Base-by-base conservation (phyloP, 768 basidiomycete species). In the Multifurca ochricompacta region DNA sequence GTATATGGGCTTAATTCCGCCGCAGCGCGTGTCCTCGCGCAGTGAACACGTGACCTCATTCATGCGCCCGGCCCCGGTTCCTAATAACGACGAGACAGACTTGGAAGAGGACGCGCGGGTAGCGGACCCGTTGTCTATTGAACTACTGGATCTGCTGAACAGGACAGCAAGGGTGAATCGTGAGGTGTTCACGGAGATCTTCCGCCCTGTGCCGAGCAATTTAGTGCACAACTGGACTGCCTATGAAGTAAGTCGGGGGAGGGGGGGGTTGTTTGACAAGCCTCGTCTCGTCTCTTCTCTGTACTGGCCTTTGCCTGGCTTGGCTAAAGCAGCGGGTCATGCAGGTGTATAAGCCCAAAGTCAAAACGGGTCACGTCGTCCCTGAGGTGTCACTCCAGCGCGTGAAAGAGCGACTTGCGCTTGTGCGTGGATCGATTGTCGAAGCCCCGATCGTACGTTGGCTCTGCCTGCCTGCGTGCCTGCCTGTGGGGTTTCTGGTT, bases 141-240 rank as follows among this genome's bases (percentile, higher is more conserved):
- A 71, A 39, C 82, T 82, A 18, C 62, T 78, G 6, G 56, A 71
- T 7, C 69, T 92, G 6, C 85, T 84, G 82, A 76, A 73, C 36
- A 73, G 71, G 32, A 92, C 87, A 0, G 93, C 91, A 16, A 74
- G 77, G 55, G 78, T 70, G 71, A 97, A 97, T 66, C 75, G 90
- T 51, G 85, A 88, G 65, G 76, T 93, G 51, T 95, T 91, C 62
- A 83, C 86, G 4, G 88, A 91, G 70, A 63, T 93, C 28, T 96
- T 95, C 75, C 77, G 82, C 36, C 83, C 87, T n/a, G 80, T 91
- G 14, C 91, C 92, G 3, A 85, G 82, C 11, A 91, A 96, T 69
- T 69, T 85, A 25, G 85, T 94, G 46, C 76, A 83, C 58, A 76
- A 76, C 52, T 93, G 89, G 91, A 70, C 77, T 8, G 78, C 81